Base-by-base conservation (phyloP, 176 grass and related monocot species). In the Stipa capillata region DNA sequence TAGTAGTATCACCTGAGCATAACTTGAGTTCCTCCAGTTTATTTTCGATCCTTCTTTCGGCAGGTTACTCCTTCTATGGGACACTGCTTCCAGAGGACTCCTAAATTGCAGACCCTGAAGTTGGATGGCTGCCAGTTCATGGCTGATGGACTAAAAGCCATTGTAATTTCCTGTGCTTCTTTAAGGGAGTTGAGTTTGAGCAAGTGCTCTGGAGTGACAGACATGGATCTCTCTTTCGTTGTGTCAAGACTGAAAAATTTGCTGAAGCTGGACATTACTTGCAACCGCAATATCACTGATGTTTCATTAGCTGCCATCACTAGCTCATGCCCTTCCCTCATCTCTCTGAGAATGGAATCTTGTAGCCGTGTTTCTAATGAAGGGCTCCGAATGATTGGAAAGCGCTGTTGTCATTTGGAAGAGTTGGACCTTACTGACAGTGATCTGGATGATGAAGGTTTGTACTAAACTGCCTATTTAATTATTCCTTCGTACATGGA, bases 361-460 rank as follows among this genome's bases (percentile, higher is more conserved):
- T 98, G 95, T 80, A 31, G 44, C 13, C 70, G 63, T 72, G 73
- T 98, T 63, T 89, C 89, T 47, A 87, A 73, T 51, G 55, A 83
- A 39, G 85, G 90, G n/a, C 83, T 98, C 39, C 49, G 78, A 34
- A 59, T 98, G 48, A 94, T 98, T 24, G 92, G 95, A 55, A 85
- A 65, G 47, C 77, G 25, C 2, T 94, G 90, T 83, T 56, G 4
- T 49, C 79, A 79, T 18, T 58, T 98, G 78, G 87, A 94, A 78
- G 90, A 94, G 48, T 43, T 94, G 58, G 90, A 98, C 50, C 81
- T 98, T 61, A 94, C 92, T 2, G 95, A 94, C 64, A 98, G 63
- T 74, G 88, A 94, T 78, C 87, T 98, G 61, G 92, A 98, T 20
- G 85, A 98, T 72, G 79, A 94, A 94, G 94, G 91, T 97, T 41